Percentiles rank a stretch among this genome's conserved stretches.
phyloP scores from a whole-genome alignment of 257 asterid genomes.

The Buddleja alternifolia region DNA sequence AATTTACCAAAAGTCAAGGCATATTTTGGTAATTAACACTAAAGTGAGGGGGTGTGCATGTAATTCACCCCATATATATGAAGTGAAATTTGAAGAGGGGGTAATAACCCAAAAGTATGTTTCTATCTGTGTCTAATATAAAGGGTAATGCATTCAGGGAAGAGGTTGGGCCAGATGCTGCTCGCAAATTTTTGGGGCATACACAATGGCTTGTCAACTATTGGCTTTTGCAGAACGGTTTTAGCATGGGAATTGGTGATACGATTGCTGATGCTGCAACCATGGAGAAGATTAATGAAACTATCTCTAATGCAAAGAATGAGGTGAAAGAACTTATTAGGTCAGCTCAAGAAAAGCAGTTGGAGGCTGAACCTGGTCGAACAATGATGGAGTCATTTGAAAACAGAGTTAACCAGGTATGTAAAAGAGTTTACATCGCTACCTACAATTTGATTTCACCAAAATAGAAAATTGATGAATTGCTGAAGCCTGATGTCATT shows the following conservation, averaged over 20 bases:
- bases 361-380: constrained; percentile 99
- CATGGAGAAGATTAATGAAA: constrained; percentile 82
- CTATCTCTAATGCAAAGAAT: constrained; percentile 84
- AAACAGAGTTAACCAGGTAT: constrained; percentile 96
- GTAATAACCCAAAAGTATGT: not conserved
- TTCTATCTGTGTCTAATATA: constrained; percentile 17
- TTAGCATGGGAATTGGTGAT: constrained; percentile 99
- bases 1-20: no score
- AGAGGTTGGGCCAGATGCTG: constrained; percentile 99
- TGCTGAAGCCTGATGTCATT: constrained; percentile 16
- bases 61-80: no score
- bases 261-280: constrained; percentile 96
- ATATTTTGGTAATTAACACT: no score
- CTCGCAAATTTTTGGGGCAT: constrained; percentile 97
- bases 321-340: constrained; percentile 88
- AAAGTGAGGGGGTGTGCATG: no score
- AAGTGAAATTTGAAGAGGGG: no score
- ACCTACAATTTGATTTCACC: constrained; percentile 4
- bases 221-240: constrained; percentile 95
- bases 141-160: constrained; percentile 63
- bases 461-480: no score
- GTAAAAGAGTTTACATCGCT: constrained; percentile 19
- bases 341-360: constrained; percentile 66
- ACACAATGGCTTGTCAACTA: constrained; percentile 99
- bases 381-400: constrained; percentile 97